Conservation (phyloP, 78 protist species). For the slime mould (Dictyostelium discoideum) region dicty_2.7 NC_007088.5:5103001-5103500, state of each 20-base stretch:
- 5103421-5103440: constrained; percentile 69
- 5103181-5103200: not conserved
- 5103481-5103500: constrained; percentile 27
- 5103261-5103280: not conserved
- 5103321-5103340: not conserved
- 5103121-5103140: not conserved
- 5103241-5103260: not conserved
- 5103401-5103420: constrained; percentile 47
- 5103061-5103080: constrained; percentile 5
- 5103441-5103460: constrained; percentile 5
- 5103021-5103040: not conserved
- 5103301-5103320: not conserved
- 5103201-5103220: not conserved
- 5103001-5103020: not conserved
- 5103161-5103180: constrained; percentile 6
- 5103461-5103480: not conserved
- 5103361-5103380: no score
- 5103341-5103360: not conserved
- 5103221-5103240: not conserved
- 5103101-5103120: not conserved
- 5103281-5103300: not conserved
- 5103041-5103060: not conserved
- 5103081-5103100: not conserved
- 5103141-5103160: not conserved
- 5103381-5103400: constrained; percentile 4